phyloP scores from a whole-genome alignment of 768 basidiomycete species.

The Lentinula aciculospora region DNA sequence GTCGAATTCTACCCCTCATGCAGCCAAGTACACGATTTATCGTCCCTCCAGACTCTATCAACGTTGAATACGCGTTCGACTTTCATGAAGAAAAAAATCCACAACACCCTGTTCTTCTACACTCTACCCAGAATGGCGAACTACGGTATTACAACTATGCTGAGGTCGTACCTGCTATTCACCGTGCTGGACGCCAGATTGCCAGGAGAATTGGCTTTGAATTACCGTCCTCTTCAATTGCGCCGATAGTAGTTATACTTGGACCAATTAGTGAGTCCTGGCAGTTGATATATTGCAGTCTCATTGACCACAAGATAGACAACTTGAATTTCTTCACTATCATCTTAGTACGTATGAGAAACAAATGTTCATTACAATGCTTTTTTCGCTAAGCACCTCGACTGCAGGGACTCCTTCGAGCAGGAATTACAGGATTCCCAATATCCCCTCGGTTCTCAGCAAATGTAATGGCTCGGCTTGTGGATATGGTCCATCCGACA shows the following conservation, averaged over 20 bases:
- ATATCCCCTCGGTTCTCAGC: neutral
- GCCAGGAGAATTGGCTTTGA: no score
- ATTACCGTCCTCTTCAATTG: neutral
- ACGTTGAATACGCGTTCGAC: neutral
- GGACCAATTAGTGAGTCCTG: no score
- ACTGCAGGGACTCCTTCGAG: neutral
- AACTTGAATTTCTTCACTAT: neutral
- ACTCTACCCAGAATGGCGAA: neutral
- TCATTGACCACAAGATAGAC: neutral
- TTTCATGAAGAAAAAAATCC: neutral
- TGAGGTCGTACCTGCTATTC: neutral
- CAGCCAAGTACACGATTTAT: neutral
- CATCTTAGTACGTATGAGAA: neutral
- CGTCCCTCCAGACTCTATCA: neutral
- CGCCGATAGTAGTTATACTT: neutral
- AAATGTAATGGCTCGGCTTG: neutral
- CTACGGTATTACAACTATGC: neutral
- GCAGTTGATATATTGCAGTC: no score
- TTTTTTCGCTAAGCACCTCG: neutral
- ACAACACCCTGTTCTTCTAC: neutral
- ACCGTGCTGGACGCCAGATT: neutral
- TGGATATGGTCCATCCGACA: neutral
- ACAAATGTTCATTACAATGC: neutral
- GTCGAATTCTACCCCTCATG: no score
- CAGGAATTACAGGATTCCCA: neutral